Evolutionary conservation across 2,329 filamentous ascomycete species (phyloP).

Genomic region (Epichloe hybrida): DNA sequence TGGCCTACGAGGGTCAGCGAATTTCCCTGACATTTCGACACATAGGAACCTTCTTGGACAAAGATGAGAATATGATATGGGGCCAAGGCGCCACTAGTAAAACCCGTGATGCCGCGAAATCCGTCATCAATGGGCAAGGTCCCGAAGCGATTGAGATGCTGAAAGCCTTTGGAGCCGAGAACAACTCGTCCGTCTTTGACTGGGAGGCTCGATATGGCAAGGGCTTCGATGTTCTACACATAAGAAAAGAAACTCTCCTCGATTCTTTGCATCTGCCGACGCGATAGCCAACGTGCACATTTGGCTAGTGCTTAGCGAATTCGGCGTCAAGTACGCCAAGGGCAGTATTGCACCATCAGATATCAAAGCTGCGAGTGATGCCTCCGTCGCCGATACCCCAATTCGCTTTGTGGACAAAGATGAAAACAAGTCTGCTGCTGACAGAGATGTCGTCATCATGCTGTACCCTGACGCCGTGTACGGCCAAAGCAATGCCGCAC

Average conservation of each 20-base stretch:
- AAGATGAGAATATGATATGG: conserved; percentile 60
- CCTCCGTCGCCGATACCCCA: conserved; percentile 9
- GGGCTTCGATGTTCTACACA: conserved; percentile 75
- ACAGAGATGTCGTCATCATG: conserved; percentile 40
- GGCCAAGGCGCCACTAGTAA: conserved; percentile 77
- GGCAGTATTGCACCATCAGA: conserved; percentile 22
- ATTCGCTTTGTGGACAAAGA: conserved; percentile 46
- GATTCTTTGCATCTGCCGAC: conserved; percentile 38
- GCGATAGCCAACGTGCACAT: conserved; percentile 34
- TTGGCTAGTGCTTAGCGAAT: conserved; percentile 34
- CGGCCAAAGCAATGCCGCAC: conserved; percentile 15
- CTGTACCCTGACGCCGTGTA: conserved; percentile 46
- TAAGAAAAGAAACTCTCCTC: conserved; percentile 30
- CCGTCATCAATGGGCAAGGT: conserved; percentile 57
- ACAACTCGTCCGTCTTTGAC: conserved; percentile 56
- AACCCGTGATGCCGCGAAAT: conserved; percentile 40
- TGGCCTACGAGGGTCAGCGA: conserved; percentile 58
- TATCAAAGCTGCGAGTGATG: not conserved
- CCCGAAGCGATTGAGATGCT: conserved; percentile 56
- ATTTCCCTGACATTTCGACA: conserved; percentile 86
- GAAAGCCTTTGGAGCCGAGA: conserved; percentile 72
- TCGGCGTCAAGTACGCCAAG: conserved; percentile 31
- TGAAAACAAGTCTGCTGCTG: conserved; percentile 27
- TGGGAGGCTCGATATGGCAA: conserved; percentile 64
- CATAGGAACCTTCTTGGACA: conserved; percentile 73